Evolutionary conservation across 148 eudicot genomes (phyloP), one percentile per base, ranked within the genome.

Genomic region (Rhododendron kiyosumense): DNA sequence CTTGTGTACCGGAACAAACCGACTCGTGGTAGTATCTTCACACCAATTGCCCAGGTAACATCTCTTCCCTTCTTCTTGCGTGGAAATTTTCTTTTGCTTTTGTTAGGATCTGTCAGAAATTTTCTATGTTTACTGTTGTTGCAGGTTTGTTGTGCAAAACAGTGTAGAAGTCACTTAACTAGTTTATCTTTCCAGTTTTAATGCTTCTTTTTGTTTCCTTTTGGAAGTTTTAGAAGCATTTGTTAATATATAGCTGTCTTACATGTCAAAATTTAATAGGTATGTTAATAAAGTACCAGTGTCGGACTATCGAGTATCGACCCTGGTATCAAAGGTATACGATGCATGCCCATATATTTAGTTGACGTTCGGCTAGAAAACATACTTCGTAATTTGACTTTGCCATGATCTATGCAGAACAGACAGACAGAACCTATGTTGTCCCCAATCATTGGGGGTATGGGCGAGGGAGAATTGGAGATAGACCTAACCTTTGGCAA

Each of bases 21-120:
- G 3, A 95, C 97, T 61, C 91, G 83, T 34, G 97, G 98, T 61
- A 93, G 96, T 51, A 94, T 96, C 76, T 91, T 96, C 83, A 96
- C 92, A 36, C 98, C 98, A 30, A 92, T 96, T 88, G 96, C 95
- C 5, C 98, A 95, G 90, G 98, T 78, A 32, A 61, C 13, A 7
- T 61, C 46, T 15, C 49, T 18, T 18, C 17, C 22, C 51, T 71
- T 49, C 34, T 45, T 77, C 34, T 46, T 46, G 26, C n/a, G 3
- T 34, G 24, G 11, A 18, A 14, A 36, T 38, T 75, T 36, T 75
- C 77, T 12, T 75, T 75, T 18, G 20, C 22, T 75, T 36, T 73
- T 75, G 22, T 36, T 36, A 17, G 24, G 36, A 2, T 71, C 30
- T 26, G 1, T 32, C 5, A 4, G 41, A 75, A 20, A 57, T 20